Conservation (phyloP, 305 asterid genomes). For the Solanum hybrid region DNA sequence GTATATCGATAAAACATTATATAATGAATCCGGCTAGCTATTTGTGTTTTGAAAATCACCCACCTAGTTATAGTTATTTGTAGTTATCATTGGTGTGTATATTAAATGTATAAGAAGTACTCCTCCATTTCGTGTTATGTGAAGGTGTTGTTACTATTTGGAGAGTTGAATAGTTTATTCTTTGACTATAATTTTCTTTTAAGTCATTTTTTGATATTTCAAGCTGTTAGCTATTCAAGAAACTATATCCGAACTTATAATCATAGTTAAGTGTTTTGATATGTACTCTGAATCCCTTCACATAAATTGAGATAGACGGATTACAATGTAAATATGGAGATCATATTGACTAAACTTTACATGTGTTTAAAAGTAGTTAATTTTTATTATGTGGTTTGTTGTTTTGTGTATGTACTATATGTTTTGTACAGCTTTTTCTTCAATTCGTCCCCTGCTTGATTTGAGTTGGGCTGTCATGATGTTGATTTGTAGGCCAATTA, state of each 20-base stretch:
- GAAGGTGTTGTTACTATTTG: background rate
- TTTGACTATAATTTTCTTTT: background rate
- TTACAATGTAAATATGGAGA: background rate
- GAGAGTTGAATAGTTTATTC: background rate
- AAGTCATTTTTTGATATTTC: background rate
- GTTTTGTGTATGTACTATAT: background rate
- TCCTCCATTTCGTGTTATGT: background rate
- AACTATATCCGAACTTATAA: background rate
- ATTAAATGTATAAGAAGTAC: background rate
- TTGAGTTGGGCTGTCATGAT: background rate
- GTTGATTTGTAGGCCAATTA: constrained; percentile 38
- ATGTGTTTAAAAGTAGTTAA: background rate
- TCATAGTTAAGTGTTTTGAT: background rate
- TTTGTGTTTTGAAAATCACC: background rate
- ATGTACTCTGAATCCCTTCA: background rate
- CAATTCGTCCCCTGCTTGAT: background rate
- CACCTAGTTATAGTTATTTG: background rate
- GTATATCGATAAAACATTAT: background rate
- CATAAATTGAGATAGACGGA: background rate
- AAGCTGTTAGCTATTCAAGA: background rate
- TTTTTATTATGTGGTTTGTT: background rate
- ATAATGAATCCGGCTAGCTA: background rate
- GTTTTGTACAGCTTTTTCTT: background rate
- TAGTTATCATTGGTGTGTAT: background rate
- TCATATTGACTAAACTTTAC: background rate